These are phyloP conservation scores for Coix lacrymajobi DNA, from an alignment of 176 grass and related monocot genomes.

Conservation along the genomic window DNA sequence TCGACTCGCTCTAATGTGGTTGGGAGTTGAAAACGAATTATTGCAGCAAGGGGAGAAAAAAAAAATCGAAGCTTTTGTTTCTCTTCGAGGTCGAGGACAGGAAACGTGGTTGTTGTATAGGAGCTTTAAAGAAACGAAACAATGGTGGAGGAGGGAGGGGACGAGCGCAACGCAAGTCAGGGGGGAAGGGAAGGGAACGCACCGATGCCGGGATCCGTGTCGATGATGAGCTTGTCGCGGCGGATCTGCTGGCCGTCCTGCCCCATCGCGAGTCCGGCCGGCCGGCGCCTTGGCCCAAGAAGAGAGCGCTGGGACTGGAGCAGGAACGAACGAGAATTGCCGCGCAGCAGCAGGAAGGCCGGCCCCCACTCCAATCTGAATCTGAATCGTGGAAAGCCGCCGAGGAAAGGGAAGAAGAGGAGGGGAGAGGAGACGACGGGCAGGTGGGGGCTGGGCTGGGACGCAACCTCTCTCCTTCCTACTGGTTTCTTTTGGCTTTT, in stretches of 20 bases:
- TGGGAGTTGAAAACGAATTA: neutral
- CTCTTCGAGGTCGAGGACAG: neutral
- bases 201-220: conserved; percentile 97
- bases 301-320: neutral
- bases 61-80: neutral
- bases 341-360: neutral
- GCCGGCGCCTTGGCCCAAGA: neutral
- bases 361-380: neutral
- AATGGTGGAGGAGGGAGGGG: neutral
- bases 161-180: neutral
- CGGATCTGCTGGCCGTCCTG: conserved; percentile 36
- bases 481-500: neutral
- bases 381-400: neutral
- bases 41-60: neutral
- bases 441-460: neutral
- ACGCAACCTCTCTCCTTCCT: neutral
- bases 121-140: neutral
- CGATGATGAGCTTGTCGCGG: conserved; percentile 76
- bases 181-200: neutral
- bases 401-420: neutral
- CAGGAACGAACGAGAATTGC: neutral
- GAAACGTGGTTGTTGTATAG: neutral
- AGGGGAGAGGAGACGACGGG: neutral
- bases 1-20: neutral
- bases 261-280: neutral